Base-by-base conservation (phyloP, 805 yeast species). In the Yarrowia sp. region DNA sequence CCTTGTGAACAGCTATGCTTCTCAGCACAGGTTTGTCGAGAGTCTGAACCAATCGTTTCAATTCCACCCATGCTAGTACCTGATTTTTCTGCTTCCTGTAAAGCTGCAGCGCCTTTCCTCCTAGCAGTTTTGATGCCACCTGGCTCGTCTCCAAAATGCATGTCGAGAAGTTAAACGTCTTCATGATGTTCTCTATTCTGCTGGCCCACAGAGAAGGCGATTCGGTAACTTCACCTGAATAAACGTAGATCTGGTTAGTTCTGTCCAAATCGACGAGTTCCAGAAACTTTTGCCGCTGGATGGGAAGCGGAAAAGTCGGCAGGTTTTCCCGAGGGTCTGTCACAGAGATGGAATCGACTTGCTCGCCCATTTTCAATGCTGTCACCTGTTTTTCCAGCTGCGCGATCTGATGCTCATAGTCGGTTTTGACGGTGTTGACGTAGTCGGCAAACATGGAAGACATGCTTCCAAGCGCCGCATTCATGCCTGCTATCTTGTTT, bases 361-460 rank as follows among this genome's bases (percentile, higher is more conserved):
- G 17, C 38, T 61, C 66, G 1, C 66, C 66, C 53, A 61, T 61
- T 19, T 61, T 61, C 15, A 61, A 38, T 1, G 66, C 66, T 3
- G 53, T 47, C 44, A 61, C 66, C 24, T 61, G 55, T 30, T 61
- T 61, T n/a, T 61, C 66, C n/a, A 61, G 55, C 14, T 46, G 46
- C 1, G 55, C 55, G 15, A 61, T 61, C 55, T 61, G 53, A 6
- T 61, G 66, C 38, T 61, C 66, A 15, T 61, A 61, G 46, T 61
- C 66, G 15, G 66, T 61, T 46, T 61, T 61, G 46, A 61, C 55
- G 12, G 66, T 61, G 38, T 61, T 61, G 55, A 61, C 66, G 46
- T 61, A 61, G 53, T 61, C 66, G n/a, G 55, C 66, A 38, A 61
- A 61, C 55, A 61, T 61, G 38, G 43, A 36, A 9, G 66, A 61